Percentiles rank a stretch among this genome's conserved stretches.
Conservation (phyloP, 495 filamentous ascomycete species). For the Elasticomyces elasticus region DNA sequence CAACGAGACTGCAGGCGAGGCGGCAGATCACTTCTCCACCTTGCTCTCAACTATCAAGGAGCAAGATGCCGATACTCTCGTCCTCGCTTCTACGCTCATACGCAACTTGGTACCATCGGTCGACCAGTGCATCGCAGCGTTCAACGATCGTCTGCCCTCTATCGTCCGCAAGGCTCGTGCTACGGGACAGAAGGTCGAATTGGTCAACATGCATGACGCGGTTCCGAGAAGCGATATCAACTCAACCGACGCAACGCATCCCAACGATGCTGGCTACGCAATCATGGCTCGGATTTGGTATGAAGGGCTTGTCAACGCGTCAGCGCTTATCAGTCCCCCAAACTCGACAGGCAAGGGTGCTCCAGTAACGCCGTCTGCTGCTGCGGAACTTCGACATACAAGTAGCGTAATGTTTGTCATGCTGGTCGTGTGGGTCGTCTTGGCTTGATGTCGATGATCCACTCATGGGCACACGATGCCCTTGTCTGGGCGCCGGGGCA, state of each 20-base stretch:
- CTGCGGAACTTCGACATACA: background rate
- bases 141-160: background rate
- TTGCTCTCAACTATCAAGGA: background rate
- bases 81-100: slow-evolving; percentile 3
- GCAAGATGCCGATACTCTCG: background rate
- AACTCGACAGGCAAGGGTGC: background rate
- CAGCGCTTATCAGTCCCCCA: background rate
- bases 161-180: background rate
- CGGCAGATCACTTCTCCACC: background rate
- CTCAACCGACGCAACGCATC: slow-evolving; percentile 2
- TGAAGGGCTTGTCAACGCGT: background rate
- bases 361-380: background rate
- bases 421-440: background rate
- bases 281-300: slow-evolving; percentile 7
- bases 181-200: slow-evolving; percentile 1
- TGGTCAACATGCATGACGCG: slow-evolving; percentile 7
- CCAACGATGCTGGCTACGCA: slow-evolving; percentile 6
- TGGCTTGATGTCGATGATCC: background rate
- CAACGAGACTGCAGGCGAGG: background rate
- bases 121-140: slow-evolving; percentile 2
- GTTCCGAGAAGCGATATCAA: slow-evolving; percentile 3
- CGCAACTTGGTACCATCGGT: background rate
- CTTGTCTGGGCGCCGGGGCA: no score
- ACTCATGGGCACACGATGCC: no score
- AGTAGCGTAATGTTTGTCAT: no score